phyloP scores from a whole-genome alignment of 2,329 filamentous ascomycete genomes.

The Didymella sp. region DNA sequence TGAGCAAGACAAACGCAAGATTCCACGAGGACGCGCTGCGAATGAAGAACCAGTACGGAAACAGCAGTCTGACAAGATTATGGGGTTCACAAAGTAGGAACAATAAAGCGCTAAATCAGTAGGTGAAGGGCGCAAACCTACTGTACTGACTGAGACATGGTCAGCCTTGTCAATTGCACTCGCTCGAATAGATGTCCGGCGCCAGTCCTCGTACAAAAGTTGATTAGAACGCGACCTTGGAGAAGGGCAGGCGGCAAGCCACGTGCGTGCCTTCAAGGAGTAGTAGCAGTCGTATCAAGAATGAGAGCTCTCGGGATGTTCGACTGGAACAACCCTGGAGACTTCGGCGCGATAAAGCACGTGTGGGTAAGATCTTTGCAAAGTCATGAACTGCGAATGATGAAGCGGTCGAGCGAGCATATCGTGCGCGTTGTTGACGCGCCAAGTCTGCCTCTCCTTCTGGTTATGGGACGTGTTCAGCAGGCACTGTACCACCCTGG shows the following conservation, averaged over 20 bases:
- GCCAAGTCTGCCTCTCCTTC: slow-evolving; percentile 6
- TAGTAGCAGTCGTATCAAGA: background rate
- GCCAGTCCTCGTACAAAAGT: background rate
- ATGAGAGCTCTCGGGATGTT: background rate
- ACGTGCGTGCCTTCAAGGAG: background rate
- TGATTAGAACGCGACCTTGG: background rate
- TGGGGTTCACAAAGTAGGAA: background rate
- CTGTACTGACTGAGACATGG: background rate
- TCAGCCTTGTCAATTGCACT: background rate
- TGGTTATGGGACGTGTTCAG: background rate
- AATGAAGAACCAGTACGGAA: no score
- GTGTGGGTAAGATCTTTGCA: background rate
- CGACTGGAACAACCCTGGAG: background rate
- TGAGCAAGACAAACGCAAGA: background rate
- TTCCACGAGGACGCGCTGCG: background rate
- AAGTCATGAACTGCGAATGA: background rate
- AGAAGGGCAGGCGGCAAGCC: background rate
- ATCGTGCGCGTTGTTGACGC: slow-evolving; percentile 1
- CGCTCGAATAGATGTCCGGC: background rate
- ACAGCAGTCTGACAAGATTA: background rate
- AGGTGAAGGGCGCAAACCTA: background rate
- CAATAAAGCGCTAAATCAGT: background rate
- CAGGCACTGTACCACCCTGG: background rate
- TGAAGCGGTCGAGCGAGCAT: background rate
- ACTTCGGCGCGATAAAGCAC: background rate